A percentile compares a stretch with the other conserved stretches of the same genome.
Conservation (phyloP, 352 stramenopile genomes). For the Blastocystis hominis region DNA sequence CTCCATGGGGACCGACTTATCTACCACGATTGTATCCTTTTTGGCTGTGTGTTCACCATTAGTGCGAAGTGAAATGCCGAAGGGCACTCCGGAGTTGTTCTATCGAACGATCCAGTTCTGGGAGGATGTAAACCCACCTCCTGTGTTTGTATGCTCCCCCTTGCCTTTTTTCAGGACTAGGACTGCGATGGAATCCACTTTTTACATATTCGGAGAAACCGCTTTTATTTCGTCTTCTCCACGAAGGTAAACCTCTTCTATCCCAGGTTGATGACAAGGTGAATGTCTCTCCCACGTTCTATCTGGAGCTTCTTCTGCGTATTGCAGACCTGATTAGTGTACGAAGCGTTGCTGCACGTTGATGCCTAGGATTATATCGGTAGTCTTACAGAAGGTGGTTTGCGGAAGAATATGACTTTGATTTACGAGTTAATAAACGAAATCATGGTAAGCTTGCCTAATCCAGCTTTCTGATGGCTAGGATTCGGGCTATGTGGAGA, state of each 20-base stretch:
- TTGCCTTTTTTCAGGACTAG: neutral
- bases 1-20: conserved; percentile 50
- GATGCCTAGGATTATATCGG: conserved; percentile 44
- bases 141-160: neutral
- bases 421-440: conserved; percentile 52
- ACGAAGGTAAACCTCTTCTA: neutral
- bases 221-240: conserved; percentile 54
- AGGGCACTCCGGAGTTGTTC: conserved; percentile 44
- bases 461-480: neutral
- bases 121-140: conserved; percentile 40
- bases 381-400: conserved; percentile 26
- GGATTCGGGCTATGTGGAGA: conserved; percentile 25
- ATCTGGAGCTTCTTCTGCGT: neutral
- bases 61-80: conserved; percentile 56
- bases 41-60: neutral
- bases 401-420: conserved; percentile 41
- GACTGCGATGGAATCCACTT: conserved; percentile 56
- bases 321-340: conserved; percentile 23
- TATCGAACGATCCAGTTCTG: conserved; percentile 50
- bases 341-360: neutral
- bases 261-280: neutral
- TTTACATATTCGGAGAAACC: conserved; percentile 46
- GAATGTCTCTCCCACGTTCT: conserved; percentile 42
- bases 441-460: conserved; percentile 1
- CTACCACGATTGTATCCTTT: conserved; percentile 45